These are phyloP conservation scores for Diaporthe sp. DNA, from an alignment of 2,329 filamentous ascomycete genomes.

Conservation along the genomic window DNA sequence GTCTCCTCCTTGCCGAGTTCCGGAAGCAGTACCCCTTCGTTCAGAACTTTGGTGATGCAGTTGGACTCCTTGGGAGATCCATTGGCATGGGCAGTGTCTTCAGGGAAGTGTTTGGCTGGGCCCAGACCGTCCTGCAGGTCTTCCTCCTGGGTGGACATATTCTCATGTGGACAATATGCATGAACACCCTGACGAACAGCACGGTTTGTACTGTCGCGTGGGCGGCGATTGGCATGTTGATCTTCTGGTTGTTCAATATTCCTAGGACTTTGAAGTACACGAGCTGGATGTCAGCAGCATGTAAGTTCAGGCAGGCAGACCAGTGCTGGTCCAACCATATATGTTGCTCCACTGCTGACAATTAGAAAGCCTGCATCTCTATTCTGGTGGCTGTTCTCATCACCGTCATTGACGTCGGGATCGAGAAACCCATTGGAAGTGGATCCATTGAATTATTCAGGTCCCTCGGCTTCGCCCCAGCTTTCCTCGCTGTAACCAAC, in stretches of 20 bases:
- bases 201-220: conserved; percentile 74
- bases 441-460: conserved; percentile 50
- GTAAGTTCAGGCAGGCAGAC: conserved; percentile 43
- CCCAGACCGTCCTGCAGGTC: conserved; percentile 65
- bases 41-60: conserved; percentile 69
- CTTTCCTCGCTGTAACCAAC: conserved; percentile 71
- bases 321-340: not conserved
- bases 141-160: conserved; percentile 73
- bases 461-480: conserved; percentile 61
- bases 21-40: conserved; percentile 47
- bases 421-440: conserved; percentile 54
- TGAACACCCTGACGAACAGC: conserved; percentile 67
- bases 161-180: conserved; percentile 42
- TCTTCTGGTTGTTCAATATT: conserved; percentile 71
- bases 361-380: conserved; percentile 53
- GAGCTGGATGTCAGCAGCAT: conserved; percentile 72
- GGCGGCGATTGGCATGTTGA: conserved; percentile 67
- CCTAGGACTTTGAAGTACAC: conserved; percentile 74
- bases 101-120: conserved; percentile 63
- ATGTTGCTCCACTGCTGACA: not conserved
- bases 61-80: conserved; percentile 56
- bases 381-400: conserved; percentile 73
- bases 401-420: conserved; percentile 72
- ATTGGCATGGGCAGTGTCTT: conserved; percentile 58
- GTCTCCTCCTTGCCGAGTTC: conserved; percentile 26